Base-by-base conservation (phyloP, 1,284 basidiomycete species). In the Sanguinoderma infundibulare region DNA sequence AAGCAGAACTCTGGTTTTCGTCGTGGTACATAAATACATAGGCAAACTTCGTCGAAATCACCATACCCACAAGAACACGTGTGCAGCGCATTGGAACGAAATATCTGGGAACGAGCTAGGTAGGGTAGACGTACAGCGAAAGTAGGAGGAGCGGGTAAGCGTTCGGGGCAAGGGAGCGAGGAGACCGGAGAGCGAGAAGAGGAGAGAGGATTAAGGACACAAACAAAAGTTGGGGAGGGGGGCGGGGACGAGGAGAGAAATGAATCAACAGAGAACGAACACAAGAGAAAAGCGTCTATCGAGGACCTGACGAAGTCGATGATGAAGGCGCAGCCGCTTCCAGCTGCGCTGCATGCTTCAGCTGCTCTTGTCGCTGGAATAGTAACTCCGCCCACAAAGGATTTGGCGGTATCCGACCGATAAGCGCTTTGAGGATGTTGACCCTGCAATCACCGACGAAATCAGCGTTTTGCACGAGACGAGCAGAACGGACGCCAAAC, bases 301-400 rank as follows among this genome's bases (percentile, higher is more conserved):
- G 38, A 30, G 44, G 34, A 34, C 28, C n/a, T 34, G 50, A 24
- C n/a, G 58, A 28, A 22, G 36, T 36, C 17, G 51, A 22, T 8
- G 46, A 3, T 28, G 52, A 40, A 6, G 36, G 22, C 14, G 5
- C 36, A 34, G 10, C 17, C 17, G 12, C 53, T 20, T 55, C 32
- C 53, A 28, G 17, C 30, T 46, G 50, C 17, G 38, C 14, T 8
- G 44, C 53, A 34, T 61, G 72, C 56, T 67, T 74, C 12, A 61
- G 56, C 24, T 74, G 65, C 63, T 86, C 83, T 60, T 84, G 75
- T 39, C 87, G 82, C 71, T 93, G 90, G 89, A 90, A 92, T 35
- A 95, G 77, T 36, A 96, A 75, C 76, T 96, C 94, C 4, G 91
- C 95, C 95, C 95, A 97, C 4, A 96, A 78, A 3, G 94, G 93